These are phyloP conservation scores for Theobroma cacao DNA, from an alignment of 345 rosid genomes.

Conservation along the genomic window DNA sequence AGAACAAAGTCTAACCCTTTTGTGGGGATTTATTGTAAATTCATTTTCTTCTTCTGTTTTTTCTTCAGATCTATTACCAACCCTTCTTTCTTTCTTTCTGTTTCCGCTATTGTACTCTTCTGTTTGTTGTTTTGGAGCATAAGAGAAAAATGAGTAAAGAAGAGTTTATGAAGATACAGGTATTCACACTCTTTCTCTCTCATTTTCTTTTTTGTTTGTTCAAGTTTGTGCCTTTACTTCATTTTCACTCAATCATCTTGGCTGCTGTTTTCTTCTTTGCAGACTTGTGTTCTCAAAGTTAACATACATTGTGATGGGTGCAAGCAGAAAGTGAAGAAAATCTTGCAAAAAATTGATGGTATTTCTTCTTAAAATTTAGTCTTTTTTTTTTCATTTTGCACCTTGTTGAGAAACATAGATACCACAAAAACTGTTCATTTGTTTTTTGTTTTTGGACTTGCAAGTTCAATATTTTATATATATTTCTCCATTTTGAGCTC, in stretches of 20 bases:
- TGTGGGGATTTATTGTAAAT: conserved; percentile 8
- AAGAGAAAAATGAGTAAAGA: conserved; percentile 78
- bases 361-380: not conserved
- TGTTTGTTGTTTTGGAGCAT: conserved; percentile 24
- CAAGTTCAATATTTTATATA: not conserved
- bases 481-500: not conserved
- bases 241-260: conserved; percentile 15
- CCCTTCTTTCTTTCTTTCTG: not conserved
- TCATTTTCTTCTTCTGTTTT: conserved; percentile 8
- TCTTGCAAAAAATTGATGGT: conserved; percentile 94
- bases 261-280: conserved; percentile 29
- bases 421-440: not conserved
- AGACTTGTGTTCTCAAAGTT: conserved; percentile 94
- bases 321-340: conserved; percentile 85
- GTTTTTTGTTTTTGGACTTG: not conserved
- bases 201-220: not conserved
- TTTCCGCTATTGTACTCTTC: conserved; percentile 13
- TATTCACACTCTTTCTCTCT: conserved; percentile 18
- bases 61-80: conserved; percentile 48
- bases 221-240: conserved; percentile 13
- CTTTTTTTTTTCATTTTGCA: not conserved
- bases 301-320: conserved; percentile 98
- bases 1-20: conserved; percentile 16
- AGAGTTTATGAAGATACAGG: conserved; percentile 97
- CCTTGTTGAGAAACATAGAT: not conserved